Conservation (phyloP, 805 yeast genomes). For the Blastobotrys terrestris region DNA sequence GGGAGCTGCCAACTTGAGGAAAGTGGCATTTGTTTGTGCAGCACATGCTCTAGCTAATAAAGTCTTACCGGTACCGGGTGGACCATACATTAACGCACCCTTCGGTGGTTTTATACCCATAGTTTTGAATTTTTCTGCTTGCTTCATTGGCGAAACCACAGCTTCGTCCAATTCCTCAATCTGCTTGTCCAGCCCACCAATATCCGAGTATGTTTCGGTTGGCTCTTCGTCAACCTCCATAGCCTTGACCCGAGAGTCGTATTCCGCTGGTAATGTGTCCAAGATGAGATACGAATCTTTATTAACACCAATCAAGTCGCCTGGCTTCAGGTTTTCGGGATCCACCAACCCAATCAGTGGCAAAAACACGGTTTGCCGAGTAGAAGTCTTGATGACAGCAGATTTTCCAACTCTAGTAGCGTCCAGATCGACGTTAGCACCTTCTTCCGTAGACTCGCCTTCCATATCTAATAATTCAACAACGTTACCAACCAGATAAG, state of each 20-base stretch:
- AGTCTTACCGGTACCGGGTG: slow-evolving; percentile 99
- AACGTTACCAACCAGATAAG: slow-evolving; percentile 93
- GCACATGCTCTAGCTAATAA: slow-evolving; percentile 97
- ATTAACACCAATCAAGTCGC: slow-evolving; percentile 95
- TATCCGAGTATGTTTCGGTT: slow-evolving; percentile 92
- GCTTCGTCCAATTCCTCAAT: slow-evolving; percentile 98
- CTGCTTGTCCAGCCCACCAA: slow-evolving; percentile 97
- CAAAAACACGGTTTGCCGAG: slow-evolving; percentile 93
- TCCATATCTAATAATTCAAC: slow-evolving; percentile 91
- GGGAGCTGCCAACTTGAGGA: slow-evolving; percentile 93
- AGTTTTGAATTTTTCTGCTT: slow-evolving; percentile 89
- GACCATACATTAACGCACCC: slow-evolving; percentile 98
- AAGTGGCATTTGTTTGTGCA: slow-evolving; percentile 96
- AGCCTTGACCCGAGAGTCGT: slow-evolving; percentile 95
- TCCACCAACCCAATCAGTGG: slow-evolving; percentile 96
- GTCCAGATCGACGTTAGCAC: slow-evolving; percentile 91
- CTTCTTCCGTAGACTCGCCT: slow-evolving; percentile 71
- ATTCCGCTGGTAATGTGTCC: slow-evolving; percentile 94
- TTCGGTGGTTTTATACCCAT: slow-evolving; percentile 97
- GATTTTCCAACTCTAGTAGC: slow-evolving; percentile 89
- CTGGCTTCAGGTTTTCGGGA: slow-evolving; percentile 88
- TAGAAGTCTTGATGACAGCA: slow-evolving; percentile 97
- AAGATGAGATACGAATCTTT: slow-evolving; percentile 90
- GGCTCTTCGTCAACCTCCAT: slow-evolving; percentile 99
- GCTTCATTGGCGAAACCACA: slow-evolving; percentile 96